Conservation (phyloP, 495 filamentous ascomycete genomes). For the Parmelia sp. region DNA sequence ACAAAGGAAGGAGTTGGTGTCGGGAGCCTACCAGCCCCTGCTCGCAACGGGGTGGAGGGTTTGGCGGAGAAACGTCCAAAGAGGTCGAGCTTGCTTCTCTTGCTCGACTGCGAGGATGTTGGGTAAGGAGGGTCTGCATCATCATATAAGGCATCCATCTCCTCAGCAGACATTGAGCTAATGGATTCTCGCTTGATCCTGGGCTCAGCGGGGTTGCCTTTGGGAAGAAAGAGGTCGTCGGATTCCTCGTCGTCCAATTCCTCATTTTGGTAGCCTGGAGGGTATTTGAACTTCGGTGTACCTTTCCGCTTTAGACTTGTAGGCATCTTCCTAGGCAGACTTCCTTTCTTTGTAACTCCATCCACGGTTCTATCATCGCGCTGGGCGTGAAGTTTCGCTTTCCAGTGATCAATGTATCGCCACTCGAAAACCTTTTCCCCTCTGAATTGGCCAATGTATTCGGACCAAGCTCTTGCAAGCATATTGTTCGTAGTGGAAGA, state of each 20-base stretch:
- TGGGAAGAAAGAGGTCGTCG: slow-evolving; percentile 8
- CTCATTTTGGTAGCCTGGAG: background rate
- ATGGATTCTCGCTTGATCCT: slow-evolving; percentile 15
- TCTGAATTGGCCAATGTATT: slow-evolving; percentile 8
- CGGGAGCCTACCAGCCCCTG: background rate
- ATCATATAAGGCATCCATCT: slow-evolving; percentile 1
- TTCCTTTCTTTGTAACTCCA: background rate
- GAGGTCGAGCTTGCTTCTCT: background rate
- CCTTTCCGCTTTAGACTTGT: slow-evolving; percentile 4
- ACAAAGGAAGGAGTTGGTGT: background rate
- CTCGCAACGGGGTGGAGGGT: background rate
- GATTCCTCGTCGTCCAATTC: slow-evolving; percentile 19
- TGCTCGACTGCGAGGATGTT: background rate
- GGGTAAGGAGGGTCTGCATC: background rate
- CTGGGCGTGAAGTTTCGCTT: slow-evolving; percentile 3
- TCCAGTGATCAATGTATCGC: slow-evolving; percentile 8
- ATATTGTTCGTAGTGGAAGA: background rate
- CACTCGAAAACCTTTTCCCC: background rate
- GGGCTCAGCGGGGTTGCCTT: background rate
- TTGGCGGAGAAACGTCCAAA: background rate
- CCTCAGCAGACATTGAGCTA: background rate
- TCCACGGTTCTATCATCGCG: background rate
- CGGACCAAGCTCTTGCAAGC: slow-evolving; percentile 15
- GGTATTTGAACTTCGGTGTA: background rate
- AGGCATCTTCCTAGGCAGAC: background rate